A percentile compares a stretch with the other conserved stretches of the same genome.
Conservation (phyloP, 2,329 filamentous ascomycete genomes). For the Talaromyces albobiverticillius region DNA sequence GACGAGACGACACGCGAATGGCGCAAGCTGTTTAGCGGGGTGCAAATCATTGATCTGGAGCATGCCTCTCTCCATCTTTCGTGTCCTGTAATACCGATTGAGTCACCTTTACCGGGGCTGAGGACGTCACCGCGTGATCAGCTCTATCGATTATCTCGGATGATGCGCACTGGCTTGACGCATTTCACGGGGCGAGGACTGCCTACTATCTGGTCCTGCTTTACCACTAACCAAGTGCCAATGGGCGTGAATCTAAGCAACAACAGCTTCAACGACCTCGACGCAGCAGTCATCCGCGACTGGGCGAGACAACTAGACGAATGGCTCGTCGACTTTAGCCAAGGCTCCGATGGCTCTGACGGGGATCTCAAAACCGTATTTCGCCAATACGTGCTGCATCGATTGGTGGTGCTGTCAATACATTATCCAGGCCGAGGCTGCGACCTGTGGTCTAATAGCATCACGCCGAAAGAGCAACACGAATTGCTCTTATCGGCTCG, state of each 20-base stretch:
- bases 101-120: slow-evolving; percentile 13
- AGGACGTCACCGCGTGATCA: slow-evolving; percentile 13
- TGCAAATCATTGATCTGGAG: slow-evolving; percentile 15
- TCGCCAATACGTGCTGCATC: slow-evolving; percentile 16
- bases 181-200: slow-evolving; percentile 15
- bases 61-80: slow-evolving; percentile 16
- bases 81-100: slow-evolving; percentile 15
- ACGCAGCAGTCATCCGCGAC: slow-evolving; percentile 14
- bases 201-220: slow-evolving; percentile 16
- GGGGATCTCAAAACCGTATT: slow-evolving; percentile 13
- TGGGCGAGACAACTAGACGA: slow-evolving; percentile 15
- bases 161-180: slow-evolving; percentile 15
- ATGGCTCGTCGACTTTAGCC: slow-evolving; percentile 15
- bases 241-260: neutral
- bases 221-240: slow-evolving; percentile 4
- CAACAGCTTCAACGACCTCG: slow-evolving; percentile 8
- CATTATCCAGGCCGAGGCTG: slow-evolving; percentile 14
- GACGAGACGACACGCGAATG: slow-evolving; percentile 15
- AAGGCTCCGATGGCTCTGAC: slow-evolving; percentile 10
- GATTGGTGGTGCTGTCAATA: slow-evolving; percentile 17
- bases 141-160: slow-evolving; percentile 13
- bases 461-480: slow-evolving; percentile 14
- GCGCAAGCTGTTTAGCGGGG: slow-evolving; percentile 15
- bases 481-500: slow-evolving; percentile 14
- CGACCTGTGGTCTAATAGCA: slow-evolving; percentile 15